Evolutionary conservation across 768 basidiomycete genomes (phyloP).

Genomic region (Dentipellis fragilis): DNA sequence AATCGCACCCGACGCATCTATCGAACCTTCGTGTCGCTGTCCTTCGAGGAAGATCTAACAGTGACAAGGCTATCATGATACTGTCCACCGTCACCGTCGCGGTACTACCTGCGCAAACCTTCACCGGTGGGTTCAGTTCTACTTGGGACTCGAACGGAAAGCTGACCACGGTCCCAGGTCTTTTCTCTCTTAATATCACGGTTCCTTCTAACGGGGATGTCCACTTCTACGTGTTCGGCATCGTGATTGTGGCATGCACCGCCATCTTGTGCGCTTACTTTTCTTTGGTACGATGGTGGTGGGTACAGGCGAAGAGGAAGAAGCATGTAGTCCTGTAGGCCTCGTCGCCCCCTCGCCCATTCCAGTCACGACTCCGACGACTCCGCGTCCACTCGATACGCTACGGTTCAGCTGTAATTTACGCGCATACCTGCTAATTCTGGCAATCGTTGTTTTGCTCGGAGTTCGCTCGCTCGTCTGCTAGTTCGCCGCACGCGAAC

Average conservation of each 20-base stretch:
- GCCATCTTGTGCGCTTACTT: constrained; percentile 37
- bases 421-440: no score
- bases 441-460: no score
- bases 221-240: constrained; percentile 43
- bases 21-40: constrained; percentile 61
- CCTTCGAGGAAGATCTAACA: constrained; percentile 46
- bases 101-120: constrained; percentile 52
- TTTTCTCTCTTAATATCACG: constrained; percentile 56
- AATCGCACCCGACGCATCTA: constrained; percentile 81
- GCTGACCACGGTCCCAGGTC: constrained; percentile 31
- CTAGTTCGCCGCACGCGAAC: no score
- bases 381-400: no score
- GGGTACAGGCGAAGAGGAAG: constrained; percentile 40
- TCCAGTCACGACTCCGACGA: no score
- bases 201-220: constrained; percentile 46
- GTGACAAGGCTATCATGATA: constrained; percentile 55
- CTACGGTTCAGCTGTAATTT: no score
- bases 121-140: constrained; percentile 35
- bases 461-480: no score
- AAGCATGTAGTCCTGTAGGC: neutral
- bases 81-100: constrained; percentile 61
- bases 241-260: constrained; percentile 37
- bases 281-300: constrained; percentile 51
- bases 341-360: neutral
- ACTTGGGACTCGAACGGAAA: neutral